Conservation (phyloP, 176 grass and related monocot genomes). For the Hyparrhenia diplandra region DNA sequence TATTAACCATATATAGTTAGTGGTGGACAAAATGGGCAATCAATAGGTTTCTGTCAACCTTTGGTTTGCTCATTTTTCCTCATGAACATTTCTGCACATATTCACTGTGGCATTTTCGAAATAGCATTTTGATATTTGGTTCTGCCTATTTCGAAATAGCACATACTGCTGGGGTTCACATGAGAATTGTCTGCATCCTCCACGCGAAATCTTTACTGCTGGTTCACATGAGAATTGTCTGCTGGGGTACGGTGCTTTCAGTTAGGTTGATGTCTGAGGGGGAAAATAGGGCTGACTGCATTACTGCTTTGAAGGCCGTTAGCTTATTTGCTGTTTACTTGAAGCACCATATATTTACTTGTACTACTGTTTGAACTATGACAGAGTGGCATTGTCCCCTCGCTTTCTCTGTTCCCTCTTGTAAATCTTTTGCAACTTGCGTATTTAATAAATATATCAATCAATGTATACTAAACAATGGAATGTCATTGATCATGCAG, state of each 20-base stretch:
- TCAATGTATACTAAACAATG: neutral
- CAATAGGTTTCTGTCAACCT: neutral
- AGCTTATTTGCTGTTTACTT: too few species aligned
- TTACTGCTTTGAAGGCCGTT: too few species aligned
- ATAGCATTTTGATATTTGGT: neutral
- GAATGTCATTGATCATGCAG: neutral
- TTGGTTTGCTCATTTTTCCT: neutral
- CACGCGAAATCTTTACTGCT: too few species aligned
- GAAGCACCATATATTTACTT: too few species aligned
- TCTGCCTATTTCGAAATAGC: too few species aligned
- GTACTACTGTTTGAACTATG: too few species aligned
- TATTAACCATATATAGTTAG: neutral
- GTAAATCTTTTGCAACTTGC: neutral
- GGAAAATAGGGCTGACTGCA: neutral
- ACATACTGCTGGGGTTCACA: neutral
- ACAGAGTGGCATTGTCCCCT: too few species aligned
- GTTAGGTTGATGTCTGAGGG: neutral
- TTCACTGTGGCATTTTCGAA: too few species aligned
- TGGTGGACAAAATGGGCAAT: neutral
- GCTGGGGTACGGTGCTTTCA: neutral
- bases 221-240: too few species aligned
- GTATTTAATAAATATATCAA: neutral
- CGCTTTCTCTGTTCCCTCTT: too few species aligned
- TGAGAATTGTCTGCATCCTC: neutral
- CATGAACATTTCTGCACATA: neutral